These are phyloP conservation scores for Saccharum hybrid DNA, from an alignment of 202 grass and related monocot species.

Conservation along the genomic window DNA sequence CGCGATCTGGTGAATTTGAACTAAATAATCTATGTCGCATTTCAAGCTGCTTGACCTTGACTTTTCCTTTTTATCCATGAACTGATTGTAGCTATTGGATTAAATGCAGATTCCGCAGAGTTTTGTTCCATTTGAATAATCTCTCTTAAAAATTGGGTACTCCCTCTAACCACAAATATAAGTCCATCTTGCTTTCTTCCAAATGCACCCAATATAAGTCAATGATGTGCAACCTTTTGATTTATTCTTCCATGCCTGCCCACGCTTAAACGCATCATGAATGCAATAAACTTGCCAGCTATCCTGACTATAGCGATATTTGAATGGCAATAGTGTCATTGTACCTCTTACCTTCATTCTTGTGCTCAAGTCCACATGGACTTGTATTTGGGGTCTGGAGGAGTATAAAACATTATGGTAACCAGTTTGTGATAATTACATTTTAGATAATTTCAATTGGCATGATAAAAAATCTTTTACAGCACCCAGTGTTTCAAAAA, in stretches of 20 bases:
- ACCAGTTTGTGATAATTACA: not conserved
- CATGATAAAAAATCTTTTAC: slow-evolving; percentile 6
- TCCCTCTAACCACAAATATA: not conserved
- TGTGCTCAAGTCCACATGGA: not conserved
- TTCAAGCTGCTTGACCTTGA: not conserved
- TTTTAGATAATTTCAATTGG: slow-evolving; percentile 26
- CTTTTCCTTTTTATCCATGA: not conserved
- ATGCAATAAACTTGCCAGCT: not conserved
- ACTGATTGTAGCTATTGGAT: not conserved
- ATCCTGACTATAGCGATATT: not conserved
- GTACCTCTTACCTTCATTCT: not conserved
- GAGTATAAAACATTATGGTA: not conserved
- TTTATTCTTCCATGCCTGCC: not conserved
- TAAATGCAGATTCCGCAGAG: not conserved
- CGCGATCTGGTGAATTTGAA: not conserved
- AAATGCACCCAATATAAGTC: too few species aligned
- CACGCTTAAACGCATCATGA: not conserved
- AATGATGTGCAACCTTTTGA: not conserved
- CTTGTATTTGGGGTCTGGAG: not conserved
- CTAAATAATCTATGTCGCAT: not conserved
- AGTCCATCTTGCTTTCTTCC: too few species aligned
- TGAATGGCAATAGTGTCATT: not conserved
- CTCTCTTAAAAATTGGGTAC: slow-evolving; percentile 16
- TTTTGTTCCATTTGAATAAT: not conserved
- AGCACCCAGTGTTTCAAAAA: not conserved